Percentiles rank a stretch among this genome's conserved stretches.
These are phyloP conservation scores for Artomyces pyxidatus DNA, from an alignment of 768 basidiomycete species.

Conservation along the genomic window DNA sequence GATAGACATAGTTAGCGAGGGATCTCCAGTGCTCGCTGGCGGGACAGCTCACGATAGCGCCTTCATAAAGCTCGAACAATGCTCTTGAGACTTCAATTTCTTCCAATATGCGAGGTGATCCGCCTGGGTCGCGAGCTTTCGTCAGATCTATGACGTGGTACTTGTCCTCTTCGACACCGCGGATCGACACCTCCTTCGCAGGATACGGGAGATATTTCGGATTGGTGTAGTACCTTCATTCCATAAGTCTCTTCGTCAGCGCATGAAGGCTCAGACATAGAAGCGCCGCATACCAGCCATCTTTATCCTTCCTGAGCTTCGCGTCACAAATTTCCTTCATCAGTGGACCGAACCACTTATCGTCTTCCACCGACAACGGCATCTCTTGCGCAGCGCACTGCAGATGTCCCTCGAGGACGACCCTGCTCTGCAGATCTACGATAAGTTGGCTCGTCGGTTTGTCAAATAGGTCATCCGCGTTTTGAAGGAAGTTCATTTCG, in stretches of 20 bases:
- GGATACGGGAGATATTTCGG: conserved; percentile 76
- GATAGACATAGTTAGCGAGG: background rate
- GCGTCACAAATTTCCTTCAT: conserved; percentile 52
- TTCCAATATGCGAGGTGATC: conserved; percentile 48
- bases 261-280: no score
- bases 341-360: conserved; percentile 61
- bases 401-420: conserved; percentile 76
- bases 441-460: conserved; percentile 52
- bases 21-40: background rate
- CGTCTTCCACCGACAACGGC: conserved; percentile 62
- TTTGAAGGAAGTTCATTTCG: conserved; percentile 64
- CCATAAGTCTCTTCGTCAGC: no score
- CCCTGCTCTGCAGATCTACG: conserved; percentile 64
- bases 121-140: conserved; percentile 28
- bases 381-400: conserved; percentile 88
- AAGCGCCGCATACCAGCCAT: conserved; percentile 56
- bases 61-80: conserved; percentile 85
- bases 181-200: conserved; percentile 61
- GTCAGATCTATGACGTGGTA: conserved; percentile 68
- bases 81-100: conserved; percentile 80
- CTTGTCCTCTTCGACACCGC: conserved; percentile 70
- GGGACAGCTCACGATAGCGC: conserved; percentile 55
- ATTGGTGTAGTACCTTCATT: conserved; percentile 69
- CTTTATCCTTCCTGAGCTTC: conserved; percentile 56
- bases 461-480: conserved; percentile 66